Base-by-base conservation (phyloP, 257 asterid genomes). In the Fraxinus americana region DNA sequence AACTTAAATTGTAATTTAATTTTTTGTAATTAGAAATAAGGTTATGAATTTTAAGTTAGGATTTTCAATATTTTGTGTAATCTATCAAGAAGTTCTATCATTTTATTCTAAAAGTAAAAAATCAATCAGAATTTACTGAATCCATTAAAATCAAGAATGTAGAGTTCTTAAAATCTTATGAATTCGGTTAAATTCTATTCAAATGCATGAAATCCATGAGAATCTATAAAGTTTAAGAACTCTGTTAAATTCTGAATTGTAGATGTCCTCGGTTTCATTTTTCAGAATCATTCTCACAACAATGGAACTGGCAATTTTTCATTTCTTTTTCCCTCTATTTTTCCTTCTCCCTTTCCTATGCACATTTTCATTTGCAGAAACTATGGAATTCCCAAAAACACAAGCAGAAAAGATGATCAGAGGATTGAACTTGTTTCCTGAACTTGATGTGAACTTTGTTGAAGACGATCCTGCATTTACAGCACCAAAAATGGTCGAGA, bases 361-460 rank as follows among this genome's bases (percentile, higher is more conserved):
- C 74, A 70, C 79, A 74, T 69, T 67, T 3, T 67, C 76, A 34
- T 65, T 70, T 25, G 71, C 84, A 66, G 82, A 75, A 1, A 83
- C 80, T 13, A 54, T 67, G 9, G 57, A 75, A 9, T 73, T 71
- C 81, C 87, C 85, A 0, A 78, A 77, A 78, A 79, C 77, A 1
- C 87, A 81, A 77, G 92, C 91, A 0, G 85, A 88, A 70, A 85
- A 80, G 35, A 75, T 87, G 67, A 89, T 92, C 78, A 83, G 86
- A 52, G 72, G 79, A 27, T 81, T 88, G 73, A 93, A 93, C 83
- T 82, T 93, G 84, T 89, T 87, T 30, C 97, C 97, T 19, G 71
- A 85, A 76, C 92, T 82, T 16, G 90, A 83, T 14, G 77, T 78
- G 27, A 90, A 91, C 67, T 77, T 32, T 74, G 79, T 61, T 30